Base-by-base conservation (phyloP, 2,329 filamentous ascomycete genomes). In the Botrytis porri region DNA sequence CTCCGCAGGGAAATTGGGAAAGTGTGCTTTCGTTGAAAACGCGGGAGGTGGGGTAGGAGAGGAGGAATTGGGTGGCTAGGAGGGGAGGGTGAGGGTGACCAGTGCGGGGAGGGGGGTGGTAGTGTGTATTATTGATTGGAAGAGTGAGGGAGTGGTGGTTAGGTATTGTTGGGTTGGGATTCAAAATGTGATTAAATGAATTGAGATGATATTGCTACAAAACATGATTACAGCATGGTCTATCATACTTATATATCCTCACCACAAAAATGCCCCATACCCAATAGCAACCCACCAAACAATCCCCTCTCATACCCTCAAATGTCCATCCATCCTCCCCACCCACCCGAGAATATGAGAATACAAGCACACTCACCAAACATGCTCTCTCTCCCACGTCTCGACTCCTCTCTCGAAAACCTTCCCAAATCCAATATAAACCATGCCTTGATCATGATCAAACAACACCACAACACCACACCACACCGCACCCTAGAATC, bases 31-130 rank as follows among this genome's bases (percentile, higher is more conserved):
- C 78, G 45, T 79, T 72, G 62, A 79, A 78, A 43, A 87, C 88
- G 71, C 88, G 86, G 61, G 84, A 81, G 5, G 81, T 74, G 22
- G 88, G 88, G 75, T 84, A 89, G 62, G 84, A 80, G 80, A 90
- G 84, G 6, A 83, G 80, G 82, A 89, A 90, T 79, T 90, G 88
- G 22, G 88, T 88, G 59, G 85, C 81, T 70, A 86, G 76, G 72
- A 85, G 69, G 29, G n/a, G 32, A 61, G 69, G 20, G 22, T 25
- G 14, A 62, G 41, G 12, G 75, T 78, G 75, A 84, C 78, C 70
- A 84, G 80, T 65, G 80, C 73, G 63, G 84, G 78, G 72, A 82
- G 39, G 39, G 3, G 3, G 18, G 37, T 18, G 0, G 25, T 29
- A n/a, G 18, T 29, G 37, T 62, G 20, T 39, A 63, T 63, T 29